These are phyloP conservation scores for Vigna unguiculata DNA, from an alignment of 306 rosid species.

Conservation along the genomic window DNA sequence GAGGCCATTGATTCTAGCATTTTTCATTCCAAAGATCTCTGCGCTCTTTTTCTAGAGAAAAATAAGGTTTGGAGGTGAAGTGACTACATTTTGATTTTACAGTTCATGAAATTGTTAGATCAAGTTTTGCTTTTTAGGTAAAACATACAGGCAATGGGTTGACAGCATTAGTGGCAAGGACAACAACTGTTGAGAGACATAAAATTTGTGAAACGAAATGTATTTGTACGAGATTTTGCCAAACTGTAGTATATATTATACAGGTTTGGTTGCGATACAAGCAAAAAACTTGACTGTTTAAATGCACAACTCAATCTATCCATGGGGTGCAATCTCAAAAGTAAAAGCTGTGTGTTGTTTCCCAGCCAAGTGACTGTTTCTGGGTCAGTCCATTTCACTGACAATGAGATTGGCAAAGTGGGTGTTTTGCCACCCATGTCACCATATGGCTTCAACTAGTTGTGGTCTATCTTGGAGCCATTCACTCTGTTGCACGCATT, in stretches of 20 bases:
- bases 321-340: not conserved
- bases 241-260: slow-evolving; percentile 4
- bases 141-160: not conserved
- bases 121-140: not conserved
- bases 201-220: not conserved
- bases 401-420: slow-evolving; percentile 2
- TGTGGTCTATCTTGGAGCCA: slow-evolving; percentile 10
- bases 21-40: not conserved
- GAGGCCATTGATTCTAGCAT: too few relatives aligned
- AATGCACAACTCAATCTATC: slow-evolving; percentile 12
- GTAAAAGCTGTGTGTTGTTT: slow-evolving; percentile 19
- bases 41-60: not conserved
- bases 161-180: not conserved
- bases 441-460: slow-evolving; percentile 31
- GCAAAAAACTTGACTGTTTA: not conserved
- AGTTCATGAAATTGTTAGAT: not conserved
- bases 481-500: slow-evolving; percentile 32
- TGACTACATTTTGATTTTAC: not conserved
- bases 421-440: slow-evolving; percentile 28
- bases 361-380: not conserved
- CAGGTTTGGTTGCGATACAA: not conserved
- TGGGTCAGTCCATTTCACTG: slow-evolving; percentile 12
- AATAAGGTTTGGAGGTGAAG: not conserved
- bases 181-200: slow-evolving; percentile 7
- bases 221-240: slow-evolving; percentile 2